Conservation (phyloP, 176 grass and related monocot species). For the Urochloa ruziziensis region DNA sequence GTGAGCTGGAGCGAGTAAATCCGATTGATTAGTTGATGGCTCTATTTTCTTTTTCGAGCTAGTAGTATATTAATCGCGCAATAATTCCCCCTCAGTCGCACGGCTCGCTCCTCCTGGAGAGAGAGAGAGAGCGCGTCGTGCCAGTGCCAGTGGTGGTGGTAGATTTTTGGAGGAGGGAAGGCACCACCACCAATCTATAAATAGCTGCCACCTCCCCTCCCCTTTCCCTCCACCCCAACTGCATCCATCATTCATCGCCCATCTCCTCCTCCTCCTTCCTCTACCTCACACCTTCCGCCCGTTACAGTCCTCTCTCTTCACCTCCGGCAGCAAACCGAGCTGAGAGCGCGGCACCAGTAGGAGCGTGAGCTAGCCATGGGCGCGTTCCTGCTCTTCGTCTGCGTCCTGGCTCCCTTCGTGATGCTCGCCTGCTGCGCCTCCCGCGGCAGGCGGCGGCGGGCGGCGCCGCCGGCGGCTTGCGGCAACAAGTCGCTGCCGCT, state of each 20-base stretch:
- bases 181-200: constrained; percentile 47
- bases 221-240: constrained; percentile 30
- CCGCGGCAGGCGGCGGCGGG: neutral
- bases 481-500: constrained; percentile 44
- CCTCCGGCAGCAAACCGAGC: neutral
- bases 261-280: neutral
- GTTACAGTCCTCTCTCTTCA: neutral
- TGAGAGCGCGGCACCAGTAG: too few species aligned
- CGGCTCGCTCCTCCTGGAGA: neutral
- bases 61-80: constrained; percentile 27
- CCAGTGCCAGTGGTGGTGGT: neutral
- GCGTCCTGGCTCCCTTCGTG: constrained; percentile 40
- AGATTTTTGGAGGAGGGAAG: constrained; percentile 22
- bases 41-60: neutral
- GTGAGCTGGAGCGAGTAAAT: constrained; percentile 33
- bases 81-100: constrained; percentile 13
- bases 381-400: constrained; percentile 43
- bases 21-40: neutral
- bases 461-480: neutral
- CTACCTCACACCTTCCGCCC: neutral
- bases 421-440: constrained; percentile 13
- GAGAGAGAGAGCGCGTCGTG: too few species aligned
- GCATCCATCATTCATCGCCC: constrained; percentile 13
- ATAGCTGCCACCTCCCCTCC: constrained; percentile 39
- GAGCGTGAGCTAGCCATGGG: constrained; percentile 11